Evolutionary conservation across 108 stramenopile genomes (phyloP), one percentile per base, ranked within the genome.

Genomic region (Cyclostephanos invisitatus): DNA sequence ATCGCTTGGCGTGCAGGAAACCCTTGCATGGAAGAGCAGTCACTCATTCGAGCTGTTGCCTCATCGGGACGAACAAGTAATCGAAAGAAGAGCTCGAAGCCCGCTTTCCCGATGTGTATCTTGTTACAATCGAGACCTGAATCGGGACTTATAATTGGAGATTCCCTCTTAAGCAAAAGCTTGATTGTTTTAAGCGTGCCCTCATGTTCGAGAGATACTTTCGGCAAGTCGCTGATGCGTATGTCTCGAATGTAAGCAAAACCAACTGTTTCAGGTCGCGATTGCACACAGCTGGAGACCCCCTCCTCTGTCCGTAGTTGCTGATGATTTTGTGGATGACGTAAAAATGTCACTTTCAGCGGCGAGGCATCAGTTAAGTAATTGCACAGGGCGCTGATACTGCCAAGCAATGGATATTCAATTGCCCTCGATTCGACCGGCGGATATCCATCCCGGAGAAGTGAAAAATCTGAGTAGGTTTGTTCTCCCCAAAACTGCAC

Each of bases 361-460:
- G 79, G 79, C 10, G 79, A 80, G 2, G 79, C 79, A 69, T 80
- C 79, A 32, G 35, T 57, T n/a, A 80, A 50, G 56, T 80, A 80
- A 20, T 27, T 69, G 3, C 64, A 35, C 1, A 80, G 22, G 25
- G 54, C 67, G 15, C 15, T 17, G 29, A 47, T 29, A 18, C 58
- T 67, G 4, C 79, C 79, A 32, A 80, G 47, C 15, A 80, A 47
- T 12, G 68, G 68, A 47, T 58, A 56, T 56, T 77, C 63, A 9
- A 70, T 50, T 21, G 28, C 62, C n/a, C 5, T 63, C 38, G 62
- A 62, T 35, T 12, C 44, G 47, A 64, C 64, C 2, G 10, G 4
- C 36, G 2, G 9, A 5, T 18, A 37, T 50, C 21, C 46, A 32
- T 65, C 25, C 40, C 7, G 47, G 22, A 18, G 15, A 29, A 44